Conservation (phyloP, 1,139 yeast species). For the Yamadazyma taylorii region DNA sequence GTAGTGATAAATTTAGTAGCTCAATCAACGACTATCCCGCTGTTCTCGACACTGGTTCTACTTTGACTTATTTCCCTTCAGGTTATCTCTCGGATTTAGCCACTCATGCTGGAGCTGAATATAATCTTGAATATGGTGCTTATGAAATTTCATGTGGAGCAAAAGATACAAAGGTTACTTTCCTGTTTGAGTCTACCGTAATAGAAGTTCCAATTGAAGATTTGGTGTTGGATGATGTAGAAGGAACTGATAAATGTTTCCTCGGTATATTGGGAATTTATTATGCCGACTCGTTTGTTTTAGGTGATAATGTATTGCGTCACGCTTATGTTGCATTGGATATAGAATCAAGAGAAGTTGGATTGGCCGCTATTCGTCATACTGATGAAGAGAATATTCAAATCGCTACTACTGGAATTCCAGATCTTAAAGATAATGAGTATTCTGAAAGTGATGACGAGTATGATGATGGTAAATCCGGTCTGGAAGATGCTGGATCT, state of each 20-base stretch:
- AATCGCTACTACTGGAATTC: slow-evolving; percentile 20
- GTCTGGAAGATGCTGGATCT: neutral
- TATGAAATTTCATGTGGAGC: slow-evolving; percentile 24
- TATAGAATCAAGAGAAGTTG: slow-evolving; percentile 21
- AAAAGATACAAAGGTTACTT: slow-evolving; percentile 18
- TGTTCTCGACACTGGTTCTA: slow-evolving; percentile 44
- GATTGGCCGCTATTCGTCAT: slow-evolving; percentile 47
- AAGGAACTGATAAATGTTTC: slow-evolving; percentile 17
- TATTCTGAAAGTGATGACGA: neutral
- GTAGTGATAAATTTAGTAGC: slow-evolving; percentile 6
- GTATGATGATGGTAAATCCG: neutral
- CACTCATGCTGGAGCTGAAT: slow-evolving; percentile 25
- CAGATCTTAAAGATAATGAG: slow-evolving; percentile 13
- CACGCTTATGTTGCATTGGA: slow-evolving; percentile 27
- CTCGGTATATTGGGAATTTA: slow-evolving; percentile 11
- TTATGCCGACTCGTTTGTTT: slow-evolving; percentile 23
- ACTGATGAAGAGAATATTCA: slow-evolving; percentile 44
- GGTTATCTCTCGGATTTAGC: slow-evolving; percentile 27
- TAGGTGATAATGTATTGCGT: slow-evolving; percentile 23
- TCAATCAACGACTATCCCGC: too few species aligned
- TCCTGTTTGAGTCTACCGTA: slow-evolving; percentile 35
- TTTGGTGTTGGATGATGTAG: slow-evolving; percentile 18
- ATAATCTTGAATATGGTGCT: slow-evolving; percentile 17
- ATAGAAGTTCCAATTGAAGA: slow-evolving; percentile 35
- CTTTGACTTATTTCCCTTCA: slow-evolving; percentile 37